Evolutionary conservation across 495 filamentous ascomycete species (phyloP).

Genomic region (Aspergillus sclerotiicarbonarius): DNA sequence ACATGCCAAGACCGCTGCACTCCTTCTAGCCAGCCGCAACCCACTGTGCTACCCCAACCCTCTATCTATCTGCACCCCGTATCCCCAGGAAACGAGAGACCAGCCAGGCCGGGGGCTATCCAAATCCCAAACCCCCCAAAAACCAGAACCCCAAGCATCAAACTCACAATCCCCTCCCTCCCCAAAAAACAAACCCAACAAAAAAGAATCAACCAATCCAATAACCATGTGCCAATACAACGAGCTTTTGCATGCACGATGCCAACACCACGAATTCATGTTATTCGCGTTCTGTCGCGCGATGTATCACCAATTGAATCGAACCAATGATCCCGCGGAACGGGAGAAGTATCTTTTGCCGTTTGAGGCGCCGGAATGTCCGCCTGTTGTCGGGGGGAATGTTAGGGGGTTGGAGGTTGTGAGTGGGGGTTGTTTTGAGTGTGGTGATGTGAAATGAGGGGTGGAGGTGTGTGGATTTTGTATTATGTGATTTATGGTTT

Average conservation of each 20-base stretch:
- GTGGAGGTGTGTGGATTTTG: background rate
- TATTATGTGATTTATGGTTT: background rate
- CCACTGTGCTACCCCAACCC: no score
- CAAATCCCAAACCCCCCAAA: no score
- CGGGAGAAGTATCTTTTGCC: background rate
- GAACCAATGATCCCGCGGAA: constrained; percentile 13
- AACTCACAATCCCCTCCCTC: no score
- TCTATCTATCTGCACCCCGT: no score
- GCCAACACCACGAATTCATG: constrained; percentile 11
- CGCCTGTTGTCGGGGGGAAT: background rate
- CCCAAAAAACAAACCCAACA: background rate
- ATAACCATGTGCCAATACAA: constrained; percentile 21
- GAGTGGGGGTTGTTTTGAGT: background rate
- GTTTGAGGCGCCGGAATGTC: constrained; percentile 12
- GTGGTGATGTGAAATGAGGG: background rate
- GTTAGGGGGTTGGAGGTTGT: background rate
- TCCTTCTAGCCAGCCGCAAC: no score
- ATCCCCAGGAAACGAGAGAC: no score
- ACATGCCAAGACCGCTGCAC: no score
- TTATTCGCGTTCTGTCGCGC: constrained; percentile 17
- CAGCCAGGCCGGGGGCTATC: no score
- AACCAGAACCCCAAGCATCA: no score
- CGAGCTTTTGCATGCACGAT: constrained; percentile 2
- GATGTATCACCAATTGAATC: constrained; percentile 16
- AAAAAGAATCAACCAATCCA: background rate